Evolutionary conservation across 106 monocot genomes (phyloP), one percentile per base, ranked within the genome.

Genomic region (Agapanthus africanus): DNA sequence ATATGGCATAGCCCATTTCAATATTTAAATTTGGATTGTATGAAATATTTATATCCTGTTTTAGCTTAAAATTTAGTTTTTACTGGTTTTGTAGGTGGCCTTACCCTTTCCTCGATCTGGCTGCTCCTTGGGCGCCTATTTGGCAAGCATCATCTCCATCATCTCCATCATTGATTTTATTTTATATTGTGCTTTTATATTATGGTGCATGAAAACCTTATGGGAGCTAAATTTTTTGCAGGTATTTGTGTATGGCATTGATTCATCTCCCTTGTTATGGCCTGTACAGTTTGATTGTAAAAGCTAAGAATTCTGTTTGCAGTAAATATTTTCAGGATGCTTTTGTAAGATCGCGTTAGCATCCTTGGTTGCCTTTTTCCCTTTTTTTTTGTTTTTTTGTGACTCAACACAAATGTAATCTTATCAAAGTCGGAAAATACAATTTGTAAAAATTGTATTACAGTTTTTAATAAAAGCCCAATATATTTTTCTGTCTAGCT

Each of bases 21-120:
- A 54, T 54, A 54, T 19, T n/a, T 22, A 56, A n/a, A 54, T 54
- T n/a, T 54, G 35, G 3, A 34, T 34, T 15, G 33, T 2, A 37
- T 3, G 9, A 37, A 7, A n/a, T 25, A 34, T 40, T 21, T 25
- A 31, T 32, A 11, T 35, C 6, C 40, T 30, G 16, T 27, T 44
- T 66, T 31, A 66, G 42, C 4, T 42, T 1, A 15, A 41, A 66
- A 16, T 41, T 66, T 32, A 23, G 11, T 71, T 31, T 35, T 74
- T 39, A 2, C 4, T 68, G 46, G 33, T 80, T 63, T 18, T 74
- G 33, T 37, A 86, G 85, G 85, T 86, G 85, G 81, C 81, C 85
- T 34, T 86, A 86, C 28, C 85, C 85, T 54, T 86, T 86, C 62
- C 79, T 86, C 23, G 79, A 86, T 51, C 85, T 86, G 18, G 63